A percentile compares a stretch with the other conserved stretches of the same genome.
These are phyloP conservation scores for Entomophthora muscae DNA, from an alignment of 371 early-diverging fungal genomes.

Conservation along the genomic window DNA sequence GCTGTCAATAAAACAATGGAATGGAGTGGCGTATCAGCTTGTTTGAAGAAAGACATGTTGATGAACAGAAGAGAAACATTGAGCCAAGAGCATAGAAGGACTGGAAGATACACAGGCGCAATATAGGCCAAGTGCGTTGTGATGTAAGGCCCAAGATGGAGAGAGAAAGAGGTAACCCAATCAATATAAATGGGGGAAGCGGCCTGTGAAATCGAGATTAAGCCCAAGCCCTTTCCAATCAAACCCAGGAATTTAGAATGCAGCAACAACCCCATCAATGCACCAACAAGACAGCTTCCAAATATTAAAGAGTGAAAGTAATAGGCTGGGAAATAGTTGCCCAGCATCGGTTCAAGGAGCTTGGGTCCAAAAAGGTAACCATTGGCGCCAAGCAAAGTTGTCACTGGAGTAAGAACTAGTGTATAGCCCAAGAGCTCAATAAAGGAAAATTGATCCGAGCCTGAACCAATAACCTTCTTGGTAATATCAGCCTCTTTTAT, in stretches of 20 bases:
- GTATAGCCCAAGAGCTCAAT: slow-evolving; percentile 4
- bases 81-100: background rate
- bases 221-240: background rate
- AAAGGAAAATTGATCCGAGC: slow-evolving; percentile 3
- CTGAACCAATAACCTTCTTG: background rate
- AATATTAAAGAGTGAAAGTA: background rate
- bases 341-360: background rate
- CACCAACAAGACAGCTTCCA: background rate
- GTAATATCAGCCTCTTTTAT: background rate
- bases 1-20: background rate
- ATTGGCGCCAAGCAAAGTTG: background rate
- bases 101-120: slow-evolving; percentile 3
- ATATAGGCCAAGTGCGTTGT: background rate
- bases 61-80: slow-evolving; percentile 1
- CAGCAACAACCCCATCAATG: background rate
- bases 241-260: background rate
- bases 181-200: slow-evolving; percentile 1
- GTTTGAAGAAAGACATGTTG: slow-evolving; percentile 1
- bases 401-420: background rate
- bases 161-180: background rate
- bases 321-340: slow-evolving; percentile 5
- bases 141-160: background rate
- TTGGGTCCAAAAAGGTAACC: background rate
- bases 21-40: slow-evolving; percentile 3
- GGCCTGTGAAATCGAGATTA: background rate